Percentiles rank a stretch among this genome's conserved stretches.
Conservation (phyloP, 768 basidiomycete species). For the Ramaria sp. region DNA sequence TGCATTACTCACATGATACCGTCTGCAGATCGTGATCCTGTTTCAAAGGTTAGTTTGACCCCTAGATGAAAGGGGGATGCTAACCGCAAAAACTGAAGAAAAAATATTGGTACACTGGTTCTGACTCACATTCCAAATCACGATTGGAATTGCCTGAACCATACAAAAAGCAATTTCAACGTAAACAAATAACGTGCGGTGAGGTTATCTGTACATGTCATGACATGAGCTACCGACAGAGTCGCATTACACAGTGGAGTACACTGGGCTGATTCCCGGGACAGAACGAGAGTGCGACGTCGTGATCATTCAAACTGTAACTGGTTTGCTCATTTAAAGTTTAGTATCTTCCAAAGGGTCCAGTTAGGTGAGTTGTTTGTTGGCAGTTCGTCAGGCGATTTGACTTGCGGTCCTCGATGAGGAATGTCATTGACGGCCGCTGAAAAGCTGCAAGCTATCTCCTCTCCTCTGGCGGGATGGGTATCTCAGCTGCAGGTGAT, state of each 20-base stretch:
- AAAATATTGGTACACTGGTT: slow-evolving; percentile 49
- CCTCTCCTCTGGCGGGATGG: slow-evolving; percentile 62
- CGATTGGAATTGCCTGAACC: slow-evolving; percentile 43
- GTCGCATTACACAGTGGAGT: slow-evolving; percentile 45
- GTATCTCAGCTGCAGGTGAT: slow-evolving; percentile 45
- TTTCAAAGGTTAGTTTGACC: slow-evolving; percentile 23
- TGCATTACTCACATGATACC: slow-evolving; percentile 16
- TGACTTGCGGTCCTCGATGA: background rate
- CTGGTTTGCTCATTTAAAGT: background rate
- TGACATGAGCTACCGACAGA: background rate
- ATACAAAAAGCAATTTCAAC: slow-evolving; percentile 40
- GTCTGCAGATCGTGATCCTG: slow-evolving; percentile 40
- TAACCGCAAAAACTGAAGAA: slow-evolving; percentile 23
- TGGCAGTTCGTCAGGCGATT: background rate
- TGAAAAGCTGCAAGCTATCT: slow-evolving; percentile 77
- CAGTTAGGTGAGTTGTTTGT: slow-evolving; percentile 47
- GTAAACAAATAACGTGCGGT: slow-evolving; percentile 63
- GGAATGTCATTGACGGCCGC: slow-evolving; percentile 7
- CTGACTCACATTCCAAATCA: slow-evolving; percentile 31
- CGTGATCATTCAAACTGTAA: slow-evolving; percentile 43
- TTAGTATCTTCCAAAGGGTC: slow-evolving; percentile 35
- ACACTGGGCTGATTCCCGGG: slow-evolving; percentile 39
- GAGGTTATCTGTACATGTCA: slow-evolving; percentile 15
- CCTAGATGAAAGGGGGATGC: background rate
- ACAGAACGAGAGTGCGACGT: slow-evolving; percentile 48